Percentiles rank a stretch among this genome's conserved stretches.
phyloP scores from a whole-genome alignment of 192 early-diverging fungal species.

The Fimicolochytrium jonesii region DNA sequence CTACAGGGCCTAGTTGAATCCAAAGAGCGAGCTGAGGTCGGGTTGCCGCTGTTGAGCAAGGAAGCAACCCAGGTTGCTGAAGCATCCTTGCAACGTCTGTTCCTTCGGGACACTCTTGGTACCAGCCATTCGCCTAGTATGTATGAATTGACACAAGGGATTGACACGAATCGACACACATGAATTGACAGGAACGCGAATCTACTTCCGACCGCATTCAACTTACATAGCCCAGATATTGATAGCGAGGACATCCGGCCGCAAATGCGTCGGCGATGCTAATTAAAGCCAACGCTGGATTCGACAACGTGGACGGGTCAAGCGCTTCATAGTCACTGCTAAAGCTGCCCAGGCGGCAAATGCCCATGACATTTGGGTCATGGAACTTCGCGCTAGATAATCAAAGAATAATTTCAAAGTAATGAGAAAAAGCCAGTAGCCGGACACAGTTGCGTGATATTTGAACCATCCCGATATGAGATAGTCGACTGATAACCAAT shows the following conservation, averaged over 20 bases:
- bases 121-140: slow-evolving; percentile 5
- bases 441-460: no score
- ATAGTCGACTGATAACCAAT: not conserved
- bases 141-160: not conserved
- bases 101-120: slow-evolving; percentile 4
- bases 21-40: not conserved
- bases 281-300: not conserved
- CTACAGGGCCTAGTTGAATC: slow-evolving; percentile 11
- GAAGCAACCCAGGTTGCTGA: not conserved
- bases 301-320: not conserved
- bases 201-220: no score
- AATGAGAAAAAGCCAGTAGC: not conserved
- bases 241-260: slow-evolving; percentile 5
- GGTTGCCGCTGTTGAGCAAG: slow-evolving; percentile 8
- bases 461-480: not conserved
- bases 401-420: not conserved
- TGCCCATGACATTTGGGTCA: not conserved
- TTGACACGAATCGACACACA: not conserved
- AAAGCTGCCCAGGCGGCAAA: not conserved
- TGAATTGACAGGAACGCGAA: no score
- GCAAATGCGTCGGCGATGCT: not conserved
- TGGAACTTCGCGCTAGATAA: not conserved
- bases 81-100: slow-evolving; percentile 4
- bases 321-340: not conserved
- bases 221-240: not conserved